Evolutionary conservation across 352 stramenopile species (phyloP).

Genomic region (Stephanocyclus meneghinianus): DNA sequence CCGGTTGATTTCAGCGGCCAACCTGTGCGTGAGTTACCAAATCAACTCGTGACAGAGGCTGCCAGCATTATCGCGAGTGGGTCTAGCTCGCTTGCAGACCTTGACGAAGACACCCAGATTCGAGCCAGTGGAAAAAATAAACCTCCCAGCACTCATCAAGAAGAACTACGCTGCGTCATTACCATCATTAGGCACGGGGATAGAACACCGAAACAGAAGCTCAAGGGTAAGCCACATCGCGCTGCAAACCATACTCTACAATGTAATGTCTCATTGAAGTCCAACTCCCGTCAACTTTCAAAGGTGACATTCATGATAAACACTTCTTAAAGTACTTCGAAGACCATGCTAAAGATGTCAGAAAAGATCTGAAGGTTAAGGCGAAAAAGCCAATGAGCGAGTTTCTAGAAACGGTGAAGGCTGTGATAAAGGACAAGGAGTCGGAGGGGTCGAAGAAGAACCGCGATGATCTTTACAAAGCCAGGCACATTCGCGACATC

Average conservation of each 20-base stretch:
- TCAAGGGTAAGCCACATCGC: conserved; percentile 62
- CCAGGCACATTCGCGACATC: conserved; percentile 92
- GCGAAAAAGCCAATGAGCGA: conserved; percentile 80
- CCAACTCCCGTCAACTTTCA: background rate
- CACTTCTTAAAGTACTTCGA: conserved; percentile 85
- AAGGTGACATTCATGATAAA: conserved; percentile 84
- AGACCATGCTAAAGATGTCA: conserved; percentile 69
- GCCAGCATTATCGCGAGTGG: conserved; percentile 51
- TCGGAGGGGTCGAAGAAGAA: conserved; percentile 57
- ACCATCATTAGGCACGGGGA: conserved; percentile 97
- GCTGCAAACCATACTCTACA: background rate
- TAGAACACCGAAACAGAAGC: conserved; percentile 98
- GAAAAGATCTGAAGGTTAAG: conserved; percentile 88
- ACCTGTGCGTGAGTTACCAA: conserved; percentile 68
- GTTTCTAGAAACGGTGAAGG: conserved; percentile 82
- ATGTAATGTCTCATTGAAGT: no score
- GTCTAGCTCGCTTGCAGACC: conserved; percentile 46
- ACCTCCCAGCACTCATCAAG: conserved; percentile 73
- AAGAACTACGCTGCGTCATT: conserved; percentile 98
- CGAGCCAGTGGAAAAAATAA: conserved; percentile 17
- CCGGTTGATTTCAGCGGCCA: conserved; percentile 33
- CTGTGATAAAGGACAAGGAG: conserved; percentile 73
- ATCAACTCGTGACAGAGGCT: conserved; percentile 68
- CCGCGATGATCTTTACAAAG: conserved; percentile 89
- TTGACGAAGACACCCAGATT: conserved; percentile 26